phyloP scores from a whole-genome alignment of 768 basidiomycete genomes.

The Termitomyces sp. region DNA sequence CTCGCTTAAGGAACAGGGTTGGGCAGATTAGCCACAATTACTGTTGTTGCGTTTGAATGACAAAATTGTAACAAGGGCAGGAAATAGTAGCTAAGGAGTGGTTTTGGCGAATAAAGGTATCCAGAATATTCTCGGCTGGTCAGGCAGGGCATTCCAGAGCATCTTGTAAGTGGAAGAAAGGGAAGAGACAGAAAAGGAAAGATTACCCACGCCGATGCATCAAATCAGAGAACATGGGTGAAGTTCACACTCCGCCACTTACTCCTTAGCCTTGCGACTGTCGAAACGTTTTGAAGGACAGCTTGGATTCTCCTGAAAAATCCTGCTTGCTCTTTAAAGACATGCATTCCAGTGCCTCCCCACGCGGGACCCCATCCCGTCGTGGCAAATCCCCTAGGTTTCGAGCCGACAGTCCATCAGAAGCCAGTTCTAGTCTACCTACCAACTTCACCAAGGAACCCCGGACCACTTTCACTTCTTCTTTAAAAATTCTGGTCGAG shows the following conservation, averaged over 20 bases:
- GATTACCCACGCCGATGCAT: constrained; percentile 45
- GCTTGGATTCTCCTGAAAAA: constrained; percentile 29
- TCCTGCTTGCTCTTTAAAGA: constrained; percentile 23
- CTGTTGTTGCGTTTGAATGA: neutral
- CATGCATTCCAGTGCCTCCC: constrained; percentile 46
- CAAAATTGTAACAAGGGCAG: constrained; percentile 8
- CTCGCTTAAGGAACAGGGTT: constrained; percentile 11
- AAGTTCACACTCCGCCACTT: constrained; percentile 45
- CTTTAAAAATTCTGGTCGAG: constrained; percentile 74
- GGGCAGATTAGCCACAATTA: neutral
- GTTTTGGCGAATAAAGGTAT: neutral
- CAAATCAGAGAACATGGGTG: constrained; percentile 38
- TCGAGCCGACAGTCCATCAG: constrained; percentile 42
- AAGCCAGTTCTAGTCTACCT: constrained; percentile 42
- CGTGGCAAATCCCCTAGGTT: constrained; percentile 61
- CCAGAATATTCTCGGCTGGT: neutral
- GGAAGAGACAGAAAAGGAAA: constrained; percentile 27
- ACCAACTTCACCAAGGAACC: constrained; percentile 50
- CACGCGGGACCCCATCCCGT: constrained; percentile 60
- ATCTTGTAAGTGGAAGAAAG: constrained; percentile 15
- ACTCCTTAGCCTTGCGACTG: constrained; percentile 37
- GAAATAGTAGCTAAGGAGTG: neutral
- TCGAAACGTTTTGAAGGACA: constrained; percentile 38
- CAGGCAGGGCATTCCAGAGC: constrained; percentile 9
- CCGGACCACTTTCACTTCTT: constrained; percentile 56